Evolutionary conservation across 345 rosid genomes (phyloP), one percentile per base, ranked within the genome.

Genomic region (Angophora floribunda): DNA sequence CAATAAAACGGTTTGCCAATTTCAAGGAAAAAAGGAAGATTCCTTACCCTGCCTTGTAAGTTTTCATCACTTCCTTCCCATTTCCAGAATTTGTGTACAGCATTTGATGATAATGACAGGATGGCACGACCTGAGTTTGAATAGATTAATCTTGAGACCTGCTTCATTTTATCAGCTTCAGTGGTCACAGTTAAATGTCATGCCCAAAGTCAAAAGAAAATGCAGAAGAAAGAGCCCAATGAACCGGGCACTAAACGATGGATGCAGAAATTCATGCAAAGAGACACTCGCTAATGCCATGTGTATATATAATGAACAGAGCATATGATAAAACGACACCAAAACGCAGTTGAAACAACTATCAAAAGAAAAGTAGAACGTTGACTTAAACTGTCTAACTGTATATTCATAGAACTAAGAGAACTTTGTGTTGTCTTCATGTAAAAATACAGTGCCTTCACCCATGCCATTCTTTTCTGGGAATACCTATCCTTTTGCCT

Each of bases 21-120:
- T 50, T 50, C 4, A 84, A 24, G 53, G 86, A 85, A n/a, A 61
- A 14, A 52, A 11, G 3, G 22, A 49, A 88, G 84, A 55, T 85
- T 44, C 44, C 61, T 59, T 24, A 59, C 65, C 14, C 65, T 59
- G 30, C 30, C 94, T 50, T 87, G 63, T 59, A 41, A 22, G 88
- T 93, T 94, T 13, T 93, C 89, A 49, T 96, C 96, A 89, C 87
- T 93, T 90, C 93, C 91, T 88, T 92, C 96, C 99, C 99, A 97
- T 89, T 97, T 93, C 97, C 99, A 97, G 67, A 95, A 93, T 93
- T 93, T 95, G 91, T 97, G 97, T 22, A 96, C 94, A 28, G 95
- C 99, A 94, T 97, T 95, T 63, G 97, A 94, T 53, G 95, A 93
- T 90, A 95, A 94, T 57, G 97, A 97, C 90, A 90, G 91, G 86